Evolutionary conservation across 805 yeast species (phyloP), one percentile per base, ranked within the genome.

Genomic region (Candida qinlingensis): DNA sequence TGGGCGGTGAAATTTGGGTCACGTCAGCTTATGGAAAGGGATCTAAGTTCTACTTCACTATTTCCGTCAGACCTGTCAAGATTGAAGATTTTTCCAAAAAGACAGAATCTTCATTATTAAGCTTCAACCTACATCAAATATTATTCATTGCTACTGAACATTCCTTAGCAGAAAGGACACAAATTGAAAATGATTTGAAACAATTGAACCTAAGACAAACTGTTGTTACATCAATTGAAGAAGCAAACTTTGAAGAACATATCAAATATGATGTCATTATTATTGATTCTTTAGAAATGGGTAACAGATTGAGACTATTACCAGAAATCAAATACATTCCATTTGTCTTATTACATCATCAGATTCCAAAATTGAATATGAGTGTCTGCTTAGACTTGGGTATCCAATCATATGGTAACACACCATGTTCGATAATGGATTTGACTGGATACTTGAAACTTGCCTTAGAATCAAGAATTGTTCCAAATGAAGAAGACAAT

Each of bases 1-100:
- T 88, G 96, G 96, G 96, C 38, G 96, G 96, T 62, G 92, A 85
- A 54, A 87, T 88, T 53, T 87, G 96, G 96, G 96, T 88, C 26
- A 79, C 86, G 19, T 85, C 94, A 0, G 76, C 75, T 51, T 85
- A 81, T 61, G 94, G 94, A 13, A 72, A 76, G 58, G 96, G 96
- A 1, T 85, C 95, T 3, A 83, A 85, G 58, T 88, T 88, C 64
- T 84, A 79, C 66, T 88, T 88, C 67, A 86, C 96, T 0, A 80
- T 88, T 29, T 75, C 84, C 41, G 89, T 87, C 12, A 74, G 86
- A 6, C 89, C 89, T 9, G 86, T 91, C 1, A 71, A 70, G 50
- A 36, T 36, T 26, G 50, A 47, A 1, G 73, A 63, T 27, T 77
- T 81, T 40, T 73, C 85, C 52, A 71, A 78, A 2, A 74, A 87